Conservation (phyloP, 495 filamentous ascomycete species). For the Penicillium cosmopolitanum region DNA sequence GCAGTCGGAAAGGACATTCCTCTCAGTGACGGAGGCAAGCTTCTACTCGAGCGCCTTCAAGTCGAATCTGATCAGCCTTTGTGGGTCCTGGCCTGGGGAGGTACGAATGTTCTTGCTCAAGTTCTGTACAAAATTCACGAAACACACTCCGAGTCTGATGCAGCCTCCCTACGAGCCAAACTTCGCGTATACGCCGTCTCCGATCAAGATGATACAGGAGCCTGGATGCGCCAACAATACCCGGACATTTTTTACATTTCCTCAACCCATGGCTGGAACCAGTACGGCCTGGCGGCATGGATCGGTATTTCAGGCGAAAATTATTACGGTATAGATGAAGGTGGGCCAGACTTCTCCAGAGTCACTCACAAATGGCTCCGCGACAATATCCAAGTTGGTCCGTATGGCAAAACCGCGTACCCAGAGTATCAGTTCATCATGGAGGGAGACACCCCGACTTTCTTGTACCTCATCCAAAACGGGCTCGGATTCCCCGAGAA, state of each 20-base stretch:
- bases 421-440: conserved; percentile 45
- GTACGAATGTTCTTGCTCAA: conserved; percentile 50
- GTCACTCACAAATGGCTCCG: conserved; percentile 47
- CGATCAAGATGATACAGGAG: conserved; percentile 52
- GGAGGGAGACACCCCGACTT: conserved; percentile 52
- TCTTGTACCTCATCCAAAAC: conserved; percentile 50
- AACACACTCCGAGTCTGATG: conserved; percentile 29
- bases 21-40: conserved; percentile 40
- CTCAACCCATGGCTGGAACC: conserved; percentile 50
- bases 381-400: conserved; percentile 48
- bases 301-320: conserved; percentile 48
- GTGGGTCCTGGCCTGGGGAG: conserved; percentile 53
- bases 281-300: conserved; percentile 53
- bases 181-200: conserved; percentile 52
- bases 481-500: conserved; percentile 45
- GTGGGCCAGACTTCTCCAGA: conserved; percentile 44
- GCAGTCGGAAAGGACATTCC: conserved; percentile 29
- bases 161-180: conserved; percentile 33
- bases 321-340: conserved; percentile 45
- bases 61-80: conserved; percentile 31
- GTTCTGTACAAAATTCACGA: conserved; percentile 39
- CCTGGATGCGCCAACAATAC: conserved; percentile 49
- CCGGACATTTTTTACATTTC: conserved; percentile 51
- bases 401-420: conserved; percentile 40
- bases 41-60: conserved; percentile 38